Evolutionary conservation across 768 basidiomycete genomes (phyloP).

Genomic region (Tulasnella sp.): DNA sequence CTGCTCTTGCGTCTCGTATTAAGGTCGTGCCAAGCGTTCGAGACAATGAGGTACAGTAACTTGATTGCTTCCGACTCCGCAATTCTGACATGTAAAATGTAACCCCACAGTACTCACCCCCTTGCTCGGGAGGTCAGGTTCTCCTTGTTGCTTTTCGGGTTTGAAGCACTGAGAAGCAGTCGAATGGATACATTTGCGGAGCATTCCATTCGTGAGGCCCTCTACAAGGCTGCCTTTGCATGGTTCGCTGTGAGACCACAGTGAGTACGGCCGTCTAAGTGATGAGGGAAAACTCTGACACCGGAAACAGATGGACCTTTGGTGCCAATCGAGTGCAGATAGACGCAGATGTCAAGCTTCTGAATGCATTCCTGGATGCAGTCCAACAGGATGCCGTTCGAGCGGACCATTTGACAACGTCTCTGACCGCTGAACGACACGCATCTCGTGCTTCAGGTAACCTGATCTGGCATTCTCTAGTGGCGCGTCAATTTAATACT

Average conservation of each 20-base stretch:
- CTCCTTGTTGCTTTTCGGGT: conserved; percentile 88
- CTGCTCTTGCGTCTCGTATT: conserved; percentile 83
- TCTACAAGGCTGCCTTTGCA: conserved; percentile 80
- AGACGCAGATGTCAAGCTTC: conserved; percentile 81
- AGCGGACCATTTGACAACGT: conserved; percentile 46
- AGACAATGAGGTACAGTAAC: conserved; percentile 67
- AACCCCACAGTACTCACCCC: conserved; percentile 73
- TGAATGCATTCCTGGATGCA: conserved; percentile 80
- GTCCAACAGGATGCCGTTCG: conserved; percentile 74
- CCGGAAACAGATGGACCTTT: conserved; percentile 78
- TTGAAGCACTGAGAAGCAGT: conserved; percentile 88
- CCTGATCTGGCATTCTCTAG: conserved; percentile 14
- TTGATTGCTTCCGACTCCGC: not conserved
- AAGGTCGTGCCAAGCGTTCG: conserved; percentile 72
- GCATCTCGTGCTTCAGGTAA: conserved; percentile 11
- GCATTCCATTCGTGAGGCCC: conserved; percentile 65
- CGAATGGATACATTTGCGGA: conserved; percentile 83
- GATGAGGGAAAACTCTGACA: conserved; percentile 1
- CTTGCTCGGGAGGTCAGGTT: conserved; percentile 89
- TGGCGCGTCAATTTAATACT: conserved; percentile 34
- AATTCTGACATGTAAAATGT: not conserved
- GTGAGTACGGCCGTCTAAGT: conserved; percentile 53
- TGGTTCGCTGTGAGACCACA: conserved; percentile 96
- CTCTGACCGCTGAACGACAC: conserved; percentile 44
- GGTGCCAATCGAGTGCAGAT: conserved; percentile 93